Evolutionary conservation across 2,329 filamentous ascomycete genomes (phyloP).

Genomic region (Diaporthe caulivora): DNA sequence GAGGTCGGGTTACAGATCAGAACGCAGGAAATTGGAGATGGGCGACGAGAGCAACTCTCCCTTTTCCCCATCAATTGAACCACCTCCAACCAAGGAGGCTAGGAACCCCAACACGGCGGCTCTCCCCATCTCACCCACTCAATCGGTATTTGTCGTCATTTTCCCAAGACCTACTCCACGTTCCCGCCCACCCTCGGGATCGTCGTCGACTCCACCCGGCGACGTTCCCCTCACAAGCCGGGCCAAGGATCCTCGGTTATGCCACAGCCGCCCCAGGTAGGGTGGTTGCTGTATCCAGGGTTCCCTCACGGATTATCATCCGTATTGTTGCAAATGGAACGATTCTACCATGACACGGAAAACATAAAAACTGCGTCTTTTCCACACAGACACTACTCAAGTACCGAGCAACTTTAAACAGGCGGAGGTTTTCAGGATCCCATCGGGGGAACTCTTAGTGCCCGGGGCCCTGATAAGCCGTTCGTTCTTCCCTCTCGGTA

Average conservation of each 20-base stretch:
- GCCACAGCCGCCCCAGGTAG: not conserved
- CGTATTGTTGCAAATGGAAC: too few species aligned
- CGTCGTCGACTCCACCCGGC: not conserved
- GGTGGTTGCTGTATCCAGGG: too few species aligned
- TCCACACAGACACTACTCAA: not conserved
- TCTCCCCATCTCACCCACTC: not conserved
- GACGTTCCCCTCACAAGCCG: slow-evolving; percentile 7
- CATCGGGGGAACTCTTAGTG: not conserved
- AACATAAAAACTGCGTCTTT: not conserved
- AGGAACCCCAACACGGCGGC: slow-evolving; percentile 3
- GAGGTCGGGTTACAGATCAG: not conserved
- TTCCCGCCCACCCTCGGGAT: not conserved
- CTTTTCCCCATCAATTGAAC: not conserved
- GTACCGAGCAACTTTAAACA: not conserved
- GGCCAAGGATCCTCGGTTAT: slow-evolving; percentile 23
- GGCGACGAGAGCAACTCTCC: not conserved
- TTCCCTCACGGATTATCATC: too few species aligned
- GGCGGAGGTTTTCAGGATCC: not conserved
- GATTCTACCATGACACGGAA: too few species aligned
- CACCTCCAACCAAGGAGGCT: not conserved
- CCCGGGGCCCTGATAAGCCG: not conserved
- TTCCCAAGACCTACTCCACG: slow-evolving; percentile 13
- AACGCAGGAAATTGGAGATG: slow-evolving; percentile 5
- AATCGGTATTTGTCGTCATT: slow-evolving; percentile 6
- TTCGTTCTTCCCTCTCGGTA: not conserved